Percentiles rank a stretch among this genome's conserved stretches.
phyloP scores from a whole-genome alignment of 1,139 yeast genomes.

The Hyphopichia fennica region DNA sequence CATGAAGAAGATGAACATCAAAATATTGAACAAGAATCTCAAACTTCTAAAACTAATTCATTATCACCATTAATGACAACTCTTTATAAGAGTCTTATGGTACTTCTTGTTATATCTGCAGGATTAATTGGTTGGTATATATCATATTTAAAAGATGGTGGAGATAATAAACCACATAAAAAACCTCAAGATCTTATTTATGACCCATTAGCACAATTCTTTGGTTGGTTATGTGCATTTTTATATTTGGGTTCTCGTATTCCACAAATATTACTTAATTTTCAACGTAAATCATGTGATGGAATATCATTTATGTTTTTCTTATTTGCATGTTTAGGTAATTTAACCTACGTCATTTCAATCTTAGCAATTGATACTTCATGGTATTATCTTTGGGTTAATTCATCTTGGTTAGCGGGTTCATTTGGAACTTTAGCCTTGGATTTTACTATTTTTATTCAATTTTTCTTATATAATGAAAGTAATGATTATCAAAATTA shows the following conservation, averaged over 20 bases:
- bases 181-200: constrained; percentile 47
- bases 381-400: constrained; percentile 68
- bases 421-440: constrained; percentile 82
- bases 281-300: constrained; percentile 82
- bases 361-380: constrained; percentile 76
- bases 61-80: constrained; percentile 21
- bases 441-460: constrained; percentile 83
- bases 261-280: constrained; percentile 86
- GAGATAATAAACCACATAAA: constrained; percentile 21
- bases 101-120: constrained; percentile 65
- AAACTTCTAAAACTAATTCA: constrained; percentile 7
- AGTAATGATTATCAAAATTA: constrained; percentile 6
- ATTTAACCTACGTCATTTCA: constrained; percentile 82
- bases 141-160: constrained; percentile 45
- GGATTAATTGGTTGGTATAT: constrained; percentile 89
- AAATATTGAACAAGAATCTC: constrained; percentile 7
- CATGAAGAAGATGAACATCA: constrained; percentile 8
- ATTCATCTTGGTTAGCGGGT: constrained; percentile 92
- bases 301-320: constrained; percentile 92
- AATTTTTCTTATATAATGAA: constrained; percentile 77
- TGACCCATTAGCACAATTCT: constrained; percentile 78
- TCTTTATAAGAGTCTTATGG: constrained; percentile 62
- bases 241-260: constrained; percentile 84
- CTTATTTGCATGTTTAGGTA: constrained; percentile 90
- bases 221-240: constrained; percentile 90